These are phyloP conservation scores for Oryza australiensis DNA, from an alignment of 176 grass and related monocot species.

Conservation along the genomic window DNA sequence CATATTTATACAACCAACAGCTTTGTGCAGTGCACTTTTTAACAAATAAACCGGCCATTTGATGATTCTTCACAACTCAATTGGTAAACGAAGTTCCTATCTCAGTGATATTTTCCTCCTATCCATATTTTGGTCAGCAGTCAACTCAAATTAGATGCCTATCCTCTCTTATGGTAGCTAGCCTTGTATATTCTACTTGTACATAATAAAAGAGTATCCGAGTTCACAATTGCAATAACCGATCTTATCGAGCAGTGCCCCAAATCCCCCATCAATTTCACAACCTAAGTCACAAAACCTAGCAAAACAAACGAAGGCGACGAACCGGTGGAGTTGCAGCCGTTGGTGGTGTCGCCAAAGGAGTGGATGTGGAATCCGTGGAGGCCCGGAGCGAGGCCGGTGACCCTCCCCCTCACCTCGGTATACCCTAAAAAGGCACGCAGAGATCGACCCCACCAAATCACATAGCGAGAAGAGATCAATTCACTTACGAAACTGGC, in stretches of 20 bases:
- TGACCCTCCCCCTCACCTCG: slow-evolving; percentile 56
- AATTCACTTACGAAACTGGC: neutral
- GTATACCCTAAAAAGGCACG: slow-evolving; percentile 41
- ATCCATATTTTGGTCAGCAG: neutral
- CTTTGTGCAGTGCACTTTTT: neutral
- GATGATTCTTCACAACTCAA: neutral
- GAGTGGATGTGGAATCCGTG: slow-evolving; percentile 75
- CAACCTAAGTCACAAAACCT: slow-evolving; percentile 4
- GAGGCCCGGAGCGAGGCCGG: slow-evolving; percentile 48
- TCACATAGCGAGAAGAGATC: neutral
- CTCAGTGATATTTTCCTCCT: neutral
- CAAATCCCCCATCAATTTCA: slow-evolving; percentile 7
- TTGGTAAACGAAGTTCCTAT: neutral
- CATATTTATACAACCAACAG: neutral
- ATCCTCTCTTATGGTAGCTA: neutral
- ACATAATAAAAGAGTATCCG: neutral
- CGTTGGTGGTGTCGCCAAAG: slow-evolving; percentile 75
- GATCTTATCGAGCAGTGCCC: neutral
- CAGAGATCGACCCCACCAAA: neutral
- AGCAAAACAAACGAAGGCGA: neutral
- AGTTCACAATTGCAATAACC: neutral
- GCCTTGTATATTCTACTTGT: neutral
- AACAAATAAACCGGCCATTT: neutral
- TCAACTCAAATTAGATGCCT: neutral
- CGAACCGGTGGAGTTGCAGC: slow-evolving; percentile 68